Evolutionary conservation across 192 early-diverging fungal genomes (phyloP).

Genomic region (Coemansia sp.): DNA sequence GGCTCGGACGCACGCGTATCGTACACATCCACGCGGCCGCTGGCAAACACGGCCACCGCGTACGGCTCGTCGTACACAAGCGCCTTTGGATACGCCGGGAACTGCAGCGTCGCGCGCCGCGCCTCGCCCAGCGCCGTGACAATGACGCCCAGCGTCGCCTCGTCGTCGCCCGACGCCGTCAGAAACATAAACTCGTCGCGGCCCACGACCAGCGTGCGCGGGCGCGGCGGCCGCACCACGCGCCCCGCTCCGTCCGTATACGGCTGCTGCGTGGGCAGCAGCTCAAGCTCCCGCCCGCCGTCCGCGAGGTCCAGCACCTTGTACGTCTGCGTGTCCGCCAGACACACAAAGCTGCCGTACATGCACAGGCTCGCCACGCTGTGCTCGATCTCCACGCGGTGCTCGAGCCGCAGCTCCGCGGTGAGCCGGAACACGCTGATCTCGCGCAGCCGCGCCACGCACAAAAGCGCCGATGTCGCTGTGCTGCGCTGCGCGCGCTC

Average conservation of each 20-base stretch:
- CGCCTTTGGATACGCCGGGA: constrained; percentile 36
- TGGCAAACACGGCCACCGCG: constrained; percentile 29
- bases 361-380: constrained; percentile 44
- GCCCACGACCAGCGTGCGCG: constrained; percentile 46
- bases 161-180: constrained; percentile 35
- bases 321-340: constrained; percentile 49
- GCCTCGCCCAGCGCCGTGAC: constrained; percentile 52
- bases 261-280: constrained; percentile 51
- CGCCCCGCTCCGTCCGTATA: constrained; percentile 23
- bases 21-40: constrained; percentile 28
- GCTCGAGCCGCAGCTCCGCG: constrained; percentile 35
- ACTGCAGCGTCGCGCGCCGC: constrained; percentile 48
- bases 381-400: constrained; percentile 18
- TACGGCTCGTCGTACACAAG: constrained; percentile 46
- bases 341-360: constrained; percentile 45
- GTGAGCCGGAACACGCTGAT: constrained; percentile 35
- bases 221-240: constrained; percentile 39
- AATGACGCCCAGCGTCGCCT: constrained; percentile 48
- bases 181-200: constrained; percentile 51
- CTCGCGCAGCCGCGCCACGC: constrained; percentile 41
- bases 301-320: constrained; percentile 42
- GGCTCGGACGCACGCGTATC: constrained; percentile 37
- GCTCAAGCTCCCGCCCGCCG: constrained; percentile 19
- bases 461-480: constrained; percentile 13
- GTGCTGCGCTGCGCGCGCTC: constrained; percentile 27